A percentile compares a stretch with the other conserved stretches of the same genome.
phyloP scores from a whole-genome alignment of 306 rosid genomes.

The Prunus salicina region DNA sequence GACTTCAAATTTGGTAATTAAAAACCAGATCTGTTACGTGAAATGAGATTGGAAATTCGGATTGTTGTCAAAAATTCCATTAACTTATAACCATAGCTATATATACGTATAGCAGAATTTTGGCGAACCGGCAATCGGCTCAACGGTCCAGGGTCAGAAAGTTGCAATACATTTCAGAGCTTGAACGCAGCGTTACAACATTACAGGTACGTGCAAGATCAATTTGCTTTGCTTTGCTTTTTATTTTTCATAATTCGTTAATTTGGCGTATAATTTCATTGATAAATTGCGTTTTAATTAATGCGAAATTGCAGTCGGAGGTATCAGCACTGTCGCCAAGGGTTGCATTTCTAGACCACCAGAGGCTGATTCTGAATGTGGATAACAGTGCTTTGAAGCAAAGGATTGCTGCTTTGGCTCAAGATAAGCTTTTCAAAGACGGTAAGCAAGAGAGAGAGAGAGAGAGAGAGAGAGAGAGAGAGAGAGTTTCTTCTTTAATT shows the following conservation, averaged over 20 bases:
- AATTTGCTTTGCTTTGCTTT: background rate
- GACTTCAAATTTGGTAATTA: background rate
- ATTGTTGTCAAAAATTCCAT: background rate
- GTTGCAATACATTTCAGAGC: slow-evolving; percentile 87
- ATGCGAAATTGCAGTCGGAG: slow-evolving; percentile 57
- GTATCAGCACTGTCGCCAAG: slow-evolving; percentile 92
- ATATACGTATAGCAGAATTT: slow-evolving; percentile 36
- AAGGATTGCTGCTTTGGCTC: slow-evolving; percentile 96
- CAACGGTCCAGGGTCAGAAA: slow-evolving; percentile 93
- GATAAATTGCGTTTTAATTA: background rate
- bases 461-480: too few relatives aligned
- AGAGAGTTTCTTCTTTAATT: too few relatives aligned
- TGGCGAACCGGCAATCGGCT: slow-evolving; percentile 95
- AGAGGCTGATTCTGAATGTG: slow-evolving; percentile 84
- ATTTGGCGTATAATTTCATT: background rate
- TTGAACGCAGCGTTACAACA: slow-evolving; percentile 81
- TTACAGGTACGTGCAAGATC: slow-evolving; percentile 54
- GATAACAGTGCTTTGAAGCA: slow-evolving; percentile 91
- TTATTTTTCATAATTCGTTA: background rate
- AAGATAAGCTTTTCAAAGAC: slow-evolving; percentile 94
- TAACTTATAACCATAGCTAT: background rate
- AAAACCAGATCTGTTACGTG: background rate
- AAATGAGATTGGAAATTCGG: background rate
- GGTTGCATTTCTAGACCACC: slow-evolving; percentile 95
- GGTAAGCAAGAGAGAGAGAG: slow-evolving; percentile 35